phyloP scores from a whole-genome alignment of 208 protist species.

The Lotmaria passim region DNA sequence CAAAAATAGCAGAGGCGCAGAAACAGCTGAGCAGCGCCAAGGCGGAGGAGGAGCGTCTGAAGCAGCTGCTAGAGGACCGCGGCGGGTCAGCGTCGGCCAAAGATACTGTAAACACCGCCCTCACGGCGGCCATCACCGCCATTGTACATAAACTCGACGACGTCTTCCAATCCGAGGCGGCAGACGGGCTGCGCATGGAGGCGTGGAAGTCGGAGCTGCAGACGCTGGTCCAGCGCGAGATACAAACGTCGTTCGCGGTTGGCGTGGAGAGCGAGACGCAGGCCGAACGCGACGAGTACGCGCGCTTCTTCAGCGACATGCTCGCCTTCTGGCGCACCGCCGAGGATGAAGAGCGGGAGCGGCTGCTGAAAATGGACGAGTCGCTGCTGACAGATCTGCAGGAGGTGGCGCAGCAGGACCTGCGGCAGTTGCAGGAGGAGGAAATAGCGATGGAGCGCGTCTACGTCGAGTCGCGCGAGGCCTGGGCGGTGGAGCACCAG shows the following conservation, averaged over 20 bases:
- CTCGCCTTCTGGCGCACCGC: slow-evolving; percentile 76
- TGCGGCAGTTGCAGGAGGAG: slow-evolving; percentile 68
- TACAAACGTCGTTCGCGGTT: slow-evolving; percentile 74
- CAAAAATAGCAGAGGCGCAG: slow-evolving; percentile 47
- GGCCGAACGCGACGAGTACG: slow-evolving; percentile 62
- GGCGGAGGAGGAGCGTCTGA: slow-evolving; percentile 60
- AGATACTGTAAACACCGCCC: slow-evolving; percentile 48
- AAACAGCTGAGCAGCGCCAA: slow-evolving; percentile 43
- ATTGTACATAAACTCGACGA: slow-evolving; percentile 59
- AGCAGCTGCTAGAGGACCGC: slow-evolving; percentile 46
- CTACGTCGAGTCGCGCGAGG: slow-evolving; percentile 72
- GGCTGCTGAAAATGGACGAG: slow-evolving; percentile 83
- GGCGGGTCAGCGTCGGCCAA: slow-evolving; percentile 14
- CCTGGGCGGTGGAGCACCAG: slow-evolving; percentile 74
- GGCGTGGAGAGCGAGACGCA: slow-evolving; percentile 62
- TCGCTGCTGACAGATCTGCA: slow-evolving; percentile 68
- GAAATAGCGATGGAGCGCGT: slow-evolving; percentile 77
- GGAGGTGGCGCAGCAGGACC: slow-evolving; percentile 67
- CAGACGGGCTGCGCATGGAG: slow-evolving; percentile 25
- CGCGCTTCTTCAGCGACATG: slow-evolving; percentile 65
- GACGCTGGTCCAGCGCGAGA: slow-evolving; percentile 65
- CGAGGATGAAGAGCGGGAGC: slow-evolving; percentile 66
- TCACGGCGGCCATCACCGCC: slow-evolving; percentile 57
- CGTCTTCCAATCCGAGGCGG: slow-evolving; percentile 47
- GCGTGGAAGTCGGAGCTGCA: slow-evolving; percentile 63